phyloP scores from a whole-genome alignment of 495 filamentous ascomycete genomes.

The Aspergillus conjunctus region DNA sequence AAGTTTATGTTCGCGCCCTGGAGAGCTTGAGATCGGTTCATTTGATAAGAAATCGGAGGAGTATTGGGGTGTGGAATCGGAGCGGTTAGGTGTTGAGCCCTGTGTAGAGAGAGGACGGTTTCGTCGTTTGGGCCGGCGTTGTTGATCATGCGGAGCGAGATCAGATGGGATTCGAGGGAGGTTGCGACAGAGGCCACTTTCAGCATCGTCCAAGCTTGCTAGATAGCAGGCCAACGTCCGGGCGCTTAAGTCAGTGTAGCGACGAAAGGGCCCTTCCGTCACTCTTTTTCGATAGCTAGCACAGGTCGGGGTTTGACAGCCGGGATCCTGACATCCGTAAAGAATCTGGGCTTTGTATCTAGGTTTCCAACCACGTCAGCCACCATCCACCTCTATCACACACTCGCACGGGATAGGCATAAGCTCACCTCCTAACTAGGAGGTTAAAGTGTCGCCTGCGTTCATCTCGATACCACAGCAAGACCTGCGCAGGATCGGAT shows the following conservation, averaged over 20 bases:
- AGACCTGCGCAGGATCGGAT: constrained; percentile 45
- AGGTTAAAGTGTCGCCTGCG: constrained; percentile 53
- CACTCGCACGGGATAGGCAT: background rate
- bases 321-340: constrained; percentile 71
- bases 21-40: background rate
- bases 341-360: constrained; percentile 86
- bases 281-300: constrained; percentile 72
- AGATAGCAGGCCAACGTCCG: constrained; percentile 77
- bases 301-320: constrained; percentile 77
- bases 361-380: constrained; percentile 21
- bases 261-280: constrained; percentile 67
- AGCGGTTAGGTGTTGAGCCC: constrained; percentile 8
- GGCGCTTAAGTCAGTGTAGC: constrained; percentile 69
- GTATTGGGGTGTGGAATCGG: constrained; percentile 10
- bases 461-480: constrained; percentile 52
- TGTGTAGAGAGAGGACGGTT: constrained; percentile 30
- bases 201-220: constrained; percentile 77
- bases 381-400: background rate
- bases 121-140: constrained; percentile 36
- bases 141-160: constrained; percentile 31
- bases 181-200: constrained; percentile 70
- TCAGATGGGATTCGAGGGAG: constrained; percentile 39
- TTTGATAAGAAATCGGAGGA: background rate
- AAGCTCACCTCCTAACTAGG: constrained; percentile 52
- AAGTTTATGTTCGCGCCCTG: background rate